A percentile compares a stretch with the other conserved stretches of the same genome.
Evolutionary conservation across 2,329 filamentous ascomycete genomes (phyloP).

Genomic region (Zymoseptoria passerinii): DNA sequence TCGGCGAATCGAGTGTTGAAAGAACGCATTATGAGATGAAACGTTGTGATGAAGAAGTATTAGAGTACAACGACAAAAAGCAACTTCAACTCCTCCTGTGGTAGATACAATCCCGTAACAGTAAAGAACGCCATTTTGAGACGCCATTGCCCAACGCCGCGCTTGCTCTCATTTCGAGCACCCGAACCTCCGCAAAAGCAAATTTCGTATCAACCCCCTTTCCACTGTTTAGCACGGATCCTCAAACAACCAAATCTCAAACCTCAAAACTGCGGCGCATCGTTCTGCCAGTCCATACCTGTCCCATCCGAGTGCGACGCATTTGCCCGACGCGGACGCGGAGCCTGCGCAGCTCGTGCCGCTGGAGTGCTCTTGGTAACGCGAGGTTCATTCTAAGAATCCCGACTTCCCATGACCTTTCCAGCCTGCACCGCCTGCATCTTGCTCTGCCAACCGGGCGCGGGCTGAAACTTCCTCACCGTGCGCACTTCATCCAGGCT

Average conservation of each 20-base stretch:
- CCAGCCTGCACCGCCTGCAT: slow-evolving; percentile 94
- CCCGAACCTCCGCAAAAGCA: not conserved
- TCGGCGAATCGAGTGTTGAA: not conserved
- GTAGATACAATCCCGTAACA: not conserved
- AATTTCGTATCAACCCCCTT: not conserved
- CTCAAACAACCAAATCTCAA: not conserved
- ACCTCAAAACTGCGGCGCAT: not conserved
- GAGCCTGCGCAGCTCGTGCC: not conserved
- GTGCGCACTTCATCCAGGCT: slow-evolving; percentile 89
- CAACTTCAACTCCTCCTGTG: not conserved
- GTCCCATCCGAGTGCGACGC: not conserved
- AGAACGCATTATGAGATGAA: not conserved
- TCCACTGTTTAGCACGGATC: not conserved
- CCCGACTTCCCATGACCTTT: slow-evolving; percentile 54
- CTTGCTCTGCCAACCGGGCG: slow-evolving; percentile 85
- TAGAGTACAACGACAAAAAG: not conserved
- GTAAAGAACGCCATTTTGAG: not conserved
- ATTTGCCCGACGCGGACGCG: not conserved
- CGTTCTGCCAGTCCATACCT: not conserved
- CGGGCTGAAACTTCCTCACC: slow-evolving; percentile 85
- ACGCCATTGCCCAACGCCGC: not conserved
- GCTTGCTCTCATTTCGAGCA: not conserved
- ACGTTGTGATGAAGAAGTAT: not conserved
- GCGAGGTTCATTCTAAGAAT: slow-evolving; percentile 8
- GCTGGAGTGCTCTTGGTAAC: not conserved